These are phyloP conservation scores for Saussurea involucrata DNA, from an alignment of 129 eudicot species.

Conservation along the genomic window DNA sequence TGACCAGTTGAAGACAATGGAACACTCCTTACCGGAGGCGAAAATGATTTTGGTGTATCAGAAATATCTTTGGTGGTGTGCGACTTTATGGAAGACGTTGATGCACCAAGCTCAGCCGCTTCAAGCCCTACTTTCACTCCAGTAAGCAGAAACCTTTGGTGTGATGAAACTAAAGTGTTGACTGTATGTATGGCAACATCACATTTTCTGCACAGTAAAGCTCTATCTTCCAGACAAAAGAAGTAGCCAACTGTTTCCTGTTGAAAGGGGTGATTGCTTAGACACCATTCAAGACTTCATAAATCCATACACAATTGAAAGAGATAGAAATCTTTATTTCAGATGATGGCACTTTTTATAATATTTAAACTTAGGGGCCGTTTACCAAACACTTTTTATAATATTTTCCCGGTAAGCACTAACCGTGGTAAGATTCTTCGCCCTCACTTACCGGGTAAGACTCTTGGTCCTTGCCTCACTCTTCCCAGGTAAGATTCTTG, in stretches of 20 bases:
- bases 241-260: constrained; percentile 85
- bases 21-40: constrained; percentile 5
- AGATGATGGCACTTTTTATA: too few relatives aligned
- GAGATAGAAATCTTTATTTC: background rate
- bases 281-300: background rate
- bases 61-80: constrained; percentile 32
- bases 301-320: background rate
- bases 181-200: constrained; percentile 77
- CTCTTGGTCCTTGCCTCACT: too few relatives aligned
- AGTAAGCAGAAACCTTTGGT: constrained; percentile 79
- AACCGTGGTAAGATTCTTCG: too few relatives aligned
- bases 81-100: constrained; percentile 38
- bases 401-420: too few relatives aligned
- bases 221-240: constrained; percentile 94
- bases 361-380: too few relatives aligned
- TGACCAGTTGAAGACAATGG: constrained; percentile 34
- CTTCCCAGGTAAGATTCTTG: too few relatives aligned
- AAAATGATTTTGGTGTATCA: constrained; percentile 15
- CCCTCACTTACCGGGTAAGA: too few relatives aligned
- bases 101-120: constrained; percentile 33
- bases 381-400: too few relatives aligned
- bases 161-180: constrained; percentile 56
- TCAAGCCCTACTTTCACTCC: constrained; percentile 83
- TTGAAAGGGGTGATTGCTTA: background rate
- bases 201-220: constrained; percentile 84